Base-by-base conservation (phyloP, 768 basidiomycete species). In the Lactarius psammicola region DNA sequence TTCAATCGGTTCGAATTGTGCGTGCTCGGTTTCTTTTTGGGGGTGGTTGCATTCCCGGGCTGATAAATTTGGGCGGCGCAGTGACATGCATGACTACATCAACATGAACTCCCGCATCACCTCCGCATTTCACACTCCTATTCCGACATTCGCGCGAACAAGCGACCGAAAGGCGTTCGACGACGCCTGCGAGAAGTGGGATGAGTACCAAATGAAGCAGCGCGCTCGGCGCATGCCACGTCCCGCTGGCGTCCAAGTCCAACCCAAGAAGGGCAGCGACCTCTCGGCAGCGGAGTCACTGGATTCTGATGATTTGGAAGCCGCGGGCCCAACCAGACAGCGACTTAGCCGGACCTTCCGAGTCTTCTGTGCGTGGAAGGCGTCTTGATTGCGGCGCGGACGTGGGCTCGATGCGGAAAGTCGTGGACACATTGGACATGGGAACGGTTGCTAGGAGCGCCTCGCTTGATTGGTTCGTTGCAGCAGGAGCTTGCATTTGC, bases 1-100 rank as follows among this genome's bases (percentile, higher is more conserved):
- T 71, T 89, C 66, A 75, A 72, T 44, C 78, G 81, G 64, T 90
- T 88, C 68, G 82, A 87, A 40, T 73, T 88, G 89, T 89, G 71
- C 74, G 88, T 80, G 15, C 15, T 34, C 64, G 18, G 18, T 51
- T 44, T 59, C 40, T 53, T 40, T 68, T 54, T 66, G 59, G 20
- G 38, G 33, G 13, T 38, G 23, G 10, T 46, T n/a, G n/a, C 31
- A 9, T 18, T 36, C 31, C 11, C 36, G 55, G 5, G 63, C 51
- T 67, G 44, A 53, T 54, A 30, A 15, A 4, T 33, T 57, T 59
- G 42, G 56, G 36, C 42, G 49, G 36, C 60, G 33, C 68, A 89
- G 87, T 72, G 88, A 88, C 72, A 89, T 89, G 87, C 78, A 81
- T 68, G 84, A 87, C 67, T 80, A 82, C 70, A 84, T 84, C 69